These are phyloP conservation scores for Magnaporthiopsis poae DNA, from an alignment of 2,329 filamentous ascomycete genomes.

Conservation along the genomic window DNA sequence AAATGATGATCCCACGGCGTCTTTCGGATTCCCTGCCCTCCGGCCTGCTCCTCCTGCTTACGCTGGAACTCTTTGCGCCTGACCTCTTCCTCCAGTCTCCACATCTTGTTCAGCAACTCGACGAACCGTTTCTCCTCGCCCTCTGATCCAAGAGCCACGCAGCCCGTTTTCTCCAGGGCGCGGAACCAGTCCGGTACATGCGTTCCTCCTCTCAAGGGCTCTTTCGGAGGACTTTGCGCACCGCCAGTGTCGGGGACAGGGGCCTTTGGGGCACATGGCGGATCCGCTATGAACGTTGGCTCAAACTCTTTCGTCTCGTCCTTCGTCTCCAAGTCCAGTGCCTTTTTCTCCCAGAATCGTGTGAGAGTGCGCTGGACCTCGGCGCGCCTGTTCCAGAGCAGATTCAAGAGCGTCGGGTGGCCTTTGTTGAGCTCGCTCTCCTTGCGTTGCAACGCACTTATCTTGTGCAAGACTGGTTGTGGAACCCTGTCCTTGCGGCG, in stretches of 20 bases:
- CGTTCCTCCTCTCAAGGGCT: not conserved
- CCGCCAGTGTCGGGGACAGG: not conserved
- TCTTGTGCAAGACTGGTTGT: not conserved
- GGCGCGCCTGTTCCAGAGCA: not conserved
- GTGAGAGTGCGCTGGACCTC: not conserved
- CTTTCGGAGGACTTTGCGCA: not conserved
- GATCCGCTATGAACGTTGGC: not conserved
- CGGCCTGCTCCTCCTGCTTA: not conserved
- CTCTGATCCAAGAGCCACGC: not conserved
- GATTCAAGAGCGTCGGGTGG: not conserved
- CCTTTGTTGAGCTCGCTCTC: not conserved
- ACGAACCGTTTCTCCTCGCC: conserved; percentile 9
- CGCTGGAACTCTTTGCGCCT: not conserved
- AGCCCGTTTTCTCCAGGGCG: not conserved
- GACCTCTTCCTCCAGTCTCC: conserved; percentile 11
- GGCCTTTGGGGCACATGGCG: not conserved
- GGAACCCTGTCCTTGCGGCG: not conserved
- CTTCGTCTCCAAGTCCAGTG: not conserved
- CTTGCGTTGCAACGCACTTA: not conserved
- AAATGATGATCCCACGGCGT: conserved; percentile 17
- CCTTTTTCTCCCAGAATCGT: not conserved
- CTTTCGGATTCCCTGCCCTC: not conserved
- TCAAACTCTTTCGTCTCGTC: not conserved
- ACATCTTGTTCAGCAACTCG: conserved; percentile 14
- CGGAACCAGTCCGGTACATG: conserved; percentile 1